Percentiles rank a stretch among this genome's conserved stretches.
Evolutionary conservation across 176 grass and related monocot genomes (phyloP).

Genomic region (Triticum dicoccoides): DNA sequence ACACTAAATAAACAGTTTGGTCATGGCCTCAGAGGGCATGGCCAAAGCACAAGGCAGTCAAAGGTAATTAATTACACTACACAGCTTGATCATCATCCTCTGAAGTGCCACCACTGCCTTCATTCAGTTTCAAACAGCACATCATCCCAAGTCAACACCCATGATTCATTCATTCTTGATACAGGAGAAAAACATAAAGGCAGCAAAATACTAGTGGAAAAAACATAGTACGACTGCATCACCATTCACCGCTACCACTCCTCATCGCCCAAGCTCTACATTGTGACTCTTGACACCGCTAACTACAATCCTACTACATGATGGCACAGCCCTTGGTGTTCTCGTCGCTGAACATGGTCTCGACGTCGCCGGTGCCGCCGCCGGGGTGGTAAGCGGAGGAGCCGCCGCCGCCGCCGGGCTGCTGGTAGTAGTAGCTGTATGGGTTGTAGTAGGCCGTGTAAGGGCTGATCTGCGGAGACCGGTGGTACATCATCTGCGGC

Average conservation of each 20-base stretch:
- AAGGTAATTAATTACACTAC: conserved; percentile 26
- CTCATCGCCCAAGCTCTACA: conserved; percentile 50
- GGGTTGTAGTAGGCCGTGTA: conserved; percentile 94
- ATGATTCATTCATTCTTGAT: conserved; percentile 58
- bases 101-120: conserved; percentile 15
- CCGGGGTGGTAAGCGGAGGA: conserved; percentile 38
- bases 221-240: conserved; percentile 29
- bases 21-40: conserved; percentile 21
- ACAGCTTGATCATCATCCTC: conserved; percentile 21
- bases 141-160: conserved; percentile 41
- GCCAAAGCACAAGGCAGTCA: conserved; percentile 46
- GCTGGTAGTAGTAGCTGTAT: conserved; percentile 61
- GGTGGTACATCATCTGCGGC: conserved; percentile 95
- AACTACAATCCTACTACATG: conserved; percentile 64
- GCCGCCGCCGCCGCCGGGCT: conserved; percentile 26
- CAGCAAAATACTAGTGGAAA: conserved; percentile 30
- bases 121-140: conserved; percentile 29
- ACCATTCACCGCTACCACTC: conserved; percentile 20
- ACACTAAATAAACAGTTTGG: not conserved
- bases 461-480: conserved; percentile 84
- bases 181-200: conserved; percentile 36
- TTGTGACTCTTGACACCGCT: conserved; percentile 4
- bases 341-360: conserved; percentile 94
- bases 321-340: conserved; percentile 85
- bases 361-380: conserved; percentile 57